These are phyloP conservation scores for Dothideomycetidae sp. DNA, from an alignment of 2,329 filamentous ascomycete genomes.

Conservation along the genomic window DNA sequence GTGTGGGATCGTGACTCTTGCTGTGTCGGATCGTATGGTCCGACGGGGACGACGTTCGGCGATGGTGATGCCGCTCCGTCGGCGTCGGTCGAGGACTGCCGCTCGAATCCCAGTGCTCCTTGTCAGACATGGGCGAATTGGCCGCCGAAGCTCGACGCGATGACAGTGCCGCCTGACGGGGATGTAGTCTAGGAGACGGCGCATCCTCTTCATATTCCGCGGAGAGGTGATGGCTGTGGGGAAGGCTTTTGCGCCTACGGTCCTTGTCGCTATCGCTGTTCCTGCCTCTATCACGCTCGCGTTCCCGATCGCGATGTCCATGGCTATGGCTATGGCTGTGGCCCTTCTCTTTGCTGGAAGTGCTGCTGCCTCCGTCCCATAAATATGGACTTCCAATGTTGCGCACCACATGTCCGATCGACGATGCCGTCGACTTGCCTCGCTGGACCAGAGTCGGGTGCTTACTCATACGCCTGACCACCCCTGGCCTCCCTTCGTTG, in stretches of 20 bases:
- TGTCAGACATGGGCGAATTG: slow-evolving; percentile 6
- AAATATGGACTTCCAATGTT: slow-evolving; percentile 24
- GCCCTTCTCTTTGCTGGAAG: slow-evolving; percentile 9
- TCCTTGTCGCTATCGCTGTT: slow-evolving; percentile 10
- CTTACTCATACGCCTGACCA: slow-evolving; percentile 27
- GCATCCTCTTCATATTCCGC: slow-evolving; percentile 13
- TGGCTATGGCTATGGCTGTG: slow-evolving; percentile 4
- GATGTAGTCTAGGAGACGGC: slow-evolving; percentile 9
- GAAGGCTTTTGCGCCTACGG: slow-evolving; percentile 11
- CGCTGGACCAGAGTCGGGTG: slow-evolving; percentile 21
- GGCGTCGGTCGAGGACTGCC: slow-evolving; percentile 14
- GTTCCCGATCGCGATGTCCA: slow-evolving; percentile 14
- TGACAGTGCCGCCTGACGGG: slow-evolving; percentile 8
- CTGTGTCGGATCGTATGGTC: slow-evolving; percentile 26
- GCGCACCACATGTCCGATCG: slow-evolving; percentile 23
- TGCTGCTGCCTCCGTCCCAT: slow-evolving; percentile 19
- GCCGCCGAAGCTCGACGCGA: slow-evolving; percentile 8
- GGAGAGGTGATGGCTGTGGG: slow-evolving; percentile 16
- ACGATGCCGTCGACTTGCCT: slow-evolving; percentile 23
- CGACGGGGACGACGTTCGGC: slow-evolving; percentile 9
- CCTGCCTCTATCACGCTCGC: slow-evolving; percentile 13
- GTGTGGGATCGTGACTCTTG: slow-evolving; percentile 29
- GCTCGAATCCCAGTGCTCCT: slow-evolving; percentile 2
- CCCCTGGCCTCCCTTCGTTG: slow-evolving; percentile 28
- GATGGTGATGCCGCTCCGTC: slow-evolving; percentile 18